A percentile compares a stretch with the other conserved stretches of the same genome.
These are phyloP conservation scores for Penicillium canariense DNA, from an alignment of 495 filamentous ascomycete species.

Conservation along the genomic window DNA sequence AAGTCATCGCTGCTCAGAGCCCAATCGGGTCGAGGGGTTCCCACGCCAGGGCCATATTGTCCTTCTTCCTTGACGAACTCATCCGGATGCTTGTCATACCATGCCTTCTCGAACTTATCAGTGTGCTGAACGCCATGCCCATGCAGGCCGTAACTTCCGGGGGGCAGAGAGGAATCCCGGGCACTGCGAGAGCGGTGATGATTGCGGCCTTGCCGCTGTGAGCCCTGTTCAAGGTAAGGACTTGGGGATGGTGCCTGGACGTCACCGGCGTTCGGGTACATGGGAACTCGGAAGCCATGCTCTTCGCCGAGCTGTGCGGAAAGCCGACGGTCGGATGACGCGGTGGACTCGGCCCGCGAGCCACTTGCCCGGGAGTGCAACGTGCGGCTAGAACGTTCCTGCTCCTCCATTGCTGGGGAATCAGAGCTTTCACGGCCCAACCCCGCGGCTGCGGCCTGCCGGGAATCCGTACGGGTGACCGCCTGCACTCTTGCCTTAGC, in stretches of 20 bases:
- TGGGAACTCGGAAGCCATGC: conserved; percentile 89
- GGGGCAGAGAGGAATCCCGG: conserved; percentile 59
- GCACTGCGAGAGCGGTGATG: conserved; percentile 66
- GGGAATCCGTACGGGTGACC: conserved; percentile 87
- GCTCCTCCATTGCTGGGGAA: conserved; percentile 54
- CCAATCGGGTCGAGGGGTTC: conserved; percentile 71
- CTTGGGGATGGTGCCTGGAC: conserved; percentile 93
- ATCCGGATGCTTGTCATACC: conserved; percentile 88
- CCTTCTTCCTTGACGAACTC: conserved; percentile 70
- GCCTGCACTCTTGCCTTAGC: conserved; percentile 75
- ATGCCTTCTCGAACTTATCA: conserved; percentile 80
- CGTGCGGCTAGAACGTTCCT: conserved; percentile 52
- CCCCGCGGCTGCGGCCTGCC: conserved; percentile 76
- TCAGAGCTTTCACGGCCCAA: conserved; percentile 61
- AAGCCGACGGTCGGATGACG: conserved; percentile 48
- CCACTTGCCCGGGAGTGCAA: conserved; percentile 44
- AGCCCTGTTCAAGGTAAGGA: conserved; percentile 52
- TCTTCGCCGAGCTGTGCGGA: conserved; percentile 62
- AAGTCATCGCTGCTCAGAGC: conserved; percentile 88
- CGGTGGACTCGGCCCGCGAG: conserved; percentile 53
- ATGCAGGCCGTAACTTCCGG: conserved; percentile 82
- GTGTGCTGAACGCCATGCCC: conserved; percentile 68
- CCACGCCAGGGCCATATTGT: conserved; percentile 60
- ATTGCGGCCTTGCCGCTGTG: conserved; percentile 58
- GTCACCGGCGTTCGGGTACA: conserved; percentile 91